These are phyloP conservation scores for Penicillium turbatum DNA, from an alignment of 495 filamentous ascomycete species.

Conservation along the genomic window DNA sequence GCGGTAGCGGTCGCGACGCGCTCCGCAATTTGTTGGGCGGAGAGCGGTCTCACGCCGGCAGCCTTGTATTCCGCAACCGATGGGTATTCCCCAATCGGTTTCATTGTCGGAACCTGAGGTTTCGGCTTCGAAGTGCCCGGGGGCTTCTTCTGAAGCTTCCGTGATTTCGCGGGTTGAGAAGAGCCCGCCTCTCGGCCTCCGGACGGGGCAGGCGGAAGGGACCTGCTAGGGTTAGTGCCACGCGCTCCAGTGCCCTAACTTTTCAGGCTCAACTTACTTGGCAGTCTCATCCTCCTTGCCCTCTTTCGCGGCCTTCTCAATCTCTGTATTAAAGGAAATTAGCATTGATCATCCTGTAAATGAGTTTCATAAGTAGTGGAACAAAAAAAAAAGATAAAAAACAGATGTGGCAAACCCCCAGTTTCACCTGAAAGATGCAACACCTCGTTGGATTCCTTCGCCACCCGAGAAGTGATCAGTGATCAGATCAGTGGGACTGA, in stretches of 20 bases:
- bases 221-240: conserved; percentile 27
- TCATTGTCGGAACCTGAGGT: conserved; percentile 16
- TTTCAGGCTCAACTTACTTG: no score
- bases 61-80: conserved; percentile 22
- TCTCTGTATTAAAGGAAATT: no score
- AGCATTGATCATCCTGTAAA: not conserved
- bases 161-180: conserved; percentile 17
- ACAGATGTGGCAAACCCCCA: not conserved
- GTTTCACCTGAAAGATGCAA: not conserved
- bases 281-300: no score
- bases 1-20: conserved; percentile 9
- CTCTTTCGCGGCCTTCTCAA: no score
- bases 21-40: conserved; percentile 12
- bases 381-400: not conserved
- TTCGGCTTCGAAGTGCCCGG: conserved; percentile 9
- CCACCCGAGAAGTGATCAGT: not conserved
- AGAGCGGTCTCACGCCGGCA: conserved; percentile 17
- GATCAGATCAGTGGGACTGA: not conserved
- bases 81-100: conserved; percentile 27
- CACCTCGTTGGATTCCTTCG: not conserved
- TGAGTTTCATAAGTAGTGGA: no score
- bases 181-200: conserved; percentile 5
- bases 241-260: conserved; percentile 19
- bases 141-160: conserved; percentile 17
- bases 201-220: conserved; percentile 22